Conservation (phyloP, 2,329 filamentous ascomycete species). For the Beauveria pseudobassiana region DNA sequence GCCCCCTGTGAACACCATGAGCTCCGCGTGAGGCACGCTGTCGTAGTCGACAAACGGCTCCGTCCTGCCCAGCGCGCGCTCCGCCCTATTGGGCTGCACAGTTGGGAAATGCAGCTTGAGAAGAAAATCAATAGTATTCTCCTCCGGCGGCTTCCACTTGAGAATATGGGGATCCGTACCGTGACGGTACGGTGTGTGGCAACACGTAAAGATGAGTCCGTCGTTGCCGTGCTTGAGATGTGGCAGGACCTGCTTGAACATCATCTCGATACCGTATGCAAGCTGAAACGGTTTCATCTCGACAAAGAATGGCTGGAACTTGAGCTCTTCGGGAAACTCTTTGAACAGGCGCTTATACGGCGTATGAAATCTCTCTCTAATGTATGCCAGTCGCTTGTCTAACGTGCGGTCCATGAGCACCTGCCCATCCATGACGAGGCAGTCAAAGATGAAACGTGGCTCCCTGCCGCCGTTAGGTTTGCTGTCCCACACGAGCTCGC, state of each 20-base stretch:
- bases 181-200: constrained; percentile 74
- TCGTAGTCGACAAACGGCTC: constrained; percentile 71
- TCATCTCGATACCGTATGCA: constrained; percentile 81
- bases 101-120: constrained; percentile 69
- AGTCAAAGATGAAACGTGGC: constrained; percentile 89
- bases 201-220: constrained; percentile 95
- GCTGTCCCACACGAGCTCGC: constrained; percentile 86
- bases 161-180: constrained; percentile 91
- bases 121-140: constrained; percentile 92
- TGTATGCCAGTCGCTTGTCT: constrained; percentile 83
- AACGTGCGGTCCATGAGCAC: constrained; percentile 71
- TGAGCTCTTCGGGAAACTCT: constrained; percentile 60
- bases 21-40: constrained; percentile 62
- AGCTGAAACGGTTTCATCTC: constrained; percentile 87
- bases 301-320: constrained; percentile 69
- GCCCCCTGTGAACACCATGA: constrained; percentile 63
- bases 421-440: constrained; percentile 71
- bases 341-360: constrained; percentile 59
- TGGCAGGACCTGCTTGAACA: constrained; percentile 83
- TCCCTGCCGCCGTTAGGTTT: constrained; percentile 58
- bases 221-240: constrained; percentile 88
- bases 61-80: constrained; percentile 58
- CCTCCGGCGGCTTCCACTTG: constrained; percentile 94
- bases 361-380: constrained; percentile 67
- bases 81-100: constrained; percentile 59